Evolutionary conservation across 2,329 filamentous ascomycete species (phyloP).

Genomic region (Diaporthe sp.): DNA sequence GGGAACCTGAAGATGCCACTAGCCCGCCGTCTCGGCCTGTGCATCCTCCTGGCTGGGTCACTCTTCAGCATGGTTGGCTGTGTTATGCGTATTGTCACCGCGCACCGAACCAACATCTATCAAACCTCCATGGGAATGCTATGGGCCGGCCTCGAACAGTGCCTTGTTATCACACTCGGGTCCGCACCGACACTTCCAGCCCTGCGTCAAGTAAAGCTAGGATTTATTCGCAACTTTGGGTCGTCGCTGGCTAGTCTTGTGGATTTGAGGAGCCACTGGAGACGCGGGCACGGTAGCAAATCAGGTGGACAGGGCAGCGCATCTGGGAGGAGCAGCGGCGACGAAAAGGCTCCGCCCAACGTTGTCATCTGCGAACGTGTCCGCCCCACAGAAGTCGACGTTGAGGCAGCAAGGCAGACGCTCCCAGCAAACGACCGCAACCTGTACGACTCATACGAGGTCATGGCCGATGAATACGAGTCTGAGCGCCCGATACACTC

Average conservation of each 20-base stretch:
- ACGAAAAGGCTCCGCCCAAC: not conserved
- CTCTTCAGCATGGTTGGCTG: conserved; percentile 35
- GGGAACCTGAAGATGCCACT: conserved; percentile 44
- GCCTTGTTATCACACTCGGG: not conserved
- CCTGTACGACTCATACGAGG: not conserved
- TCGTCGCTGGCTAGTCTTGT: not conserved
- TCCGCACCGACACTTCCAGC: not conserved
- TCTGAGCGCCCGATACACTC: not conserved
- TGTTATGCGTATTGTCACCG: conserved; percentile 17
- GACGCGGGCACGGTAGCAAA: not conserved
- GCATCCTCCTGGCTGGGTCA: conserved; percentile 35
- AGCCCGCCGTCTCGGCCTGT: conserved; percentile 27
- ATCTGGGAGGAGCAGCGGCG: not conserved
- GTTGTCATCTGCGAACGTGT: not conserved
- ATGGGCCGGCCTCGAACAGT: not conserved
- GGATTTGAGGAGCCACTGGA: not conserved
- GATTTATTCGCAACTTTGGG: not conserved
- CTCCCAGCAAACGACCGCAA: not conserved
- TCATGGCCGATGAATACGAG: not conserved
- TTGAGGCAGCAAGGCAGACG: not conserved
- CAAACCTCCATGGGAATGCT: not conserved
- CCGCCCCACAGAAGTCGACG: not conserved
- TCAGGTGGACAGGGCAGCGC: not conserved
- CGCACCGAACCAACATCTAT: not conserved
- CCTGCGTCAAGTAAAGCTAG: not conserved